Evolutionary conservation across 2,329 filamentous ascomycete genomes (phyloP), one percentile per base, ranked within the genome.

Genomic region (Dactylonectria macrodidyma): DNA sequence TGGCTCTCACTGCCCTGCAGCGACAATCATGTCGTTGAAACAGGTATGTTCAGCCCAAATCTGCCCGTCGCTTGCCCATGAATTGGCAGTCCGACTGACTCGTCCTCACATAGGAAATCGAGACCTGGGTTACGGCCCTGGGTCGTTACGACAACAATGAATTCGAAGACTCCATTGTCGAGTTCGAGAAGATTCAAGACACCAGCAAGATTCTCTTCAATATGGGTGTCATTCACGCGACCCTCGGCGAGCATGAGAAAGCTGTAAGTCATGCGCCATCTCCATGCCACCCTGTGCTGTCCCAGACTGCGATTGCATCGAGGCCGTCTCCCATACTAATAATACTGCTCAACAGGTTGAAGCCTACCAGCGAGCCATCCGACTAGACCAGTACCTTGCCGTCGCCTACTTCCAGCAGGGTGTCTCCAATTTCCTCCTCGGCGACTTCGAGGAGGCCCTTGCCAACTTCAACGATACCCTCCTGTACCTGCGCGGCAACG

Each of bases 131-230:
- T 74, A 87, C 92, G 80, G 96, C 96, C 82, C 90, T 99, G 62
- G 91, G 86, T 76, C 92, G 92, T 79, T 99, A 99, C 85, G 96
- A 99, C 84, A 96, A 95, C 84, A 97, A 97, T 84, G 94, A 99
- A 78, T 98, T 97, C 83, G 95, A 98, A 78, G 93, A 95, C 73
- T 91, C 96, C 33, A 84, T 98, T 70, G 89, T 87, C 75, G 90
- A 93, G 68, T 98, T 99, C 79, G 93, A 94, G 70, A 89, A 87
- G 74, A 97, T 99, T 77, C 88, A 93, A 69, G 96, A 98, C 80
- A 99, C 96, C 0, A 98, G 96, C 75, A 98, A 97, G 86, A 99
- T 99, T 70, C 87, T 97, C 69, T 99, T 99, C 87, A 99, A 99
- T 79, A 97, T 95, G 82, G 96, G 96, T 75, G 95, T 99, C 46